Conservation (phyloP, 352 stramenopile species). For the Discostella stelligera region DNA sequence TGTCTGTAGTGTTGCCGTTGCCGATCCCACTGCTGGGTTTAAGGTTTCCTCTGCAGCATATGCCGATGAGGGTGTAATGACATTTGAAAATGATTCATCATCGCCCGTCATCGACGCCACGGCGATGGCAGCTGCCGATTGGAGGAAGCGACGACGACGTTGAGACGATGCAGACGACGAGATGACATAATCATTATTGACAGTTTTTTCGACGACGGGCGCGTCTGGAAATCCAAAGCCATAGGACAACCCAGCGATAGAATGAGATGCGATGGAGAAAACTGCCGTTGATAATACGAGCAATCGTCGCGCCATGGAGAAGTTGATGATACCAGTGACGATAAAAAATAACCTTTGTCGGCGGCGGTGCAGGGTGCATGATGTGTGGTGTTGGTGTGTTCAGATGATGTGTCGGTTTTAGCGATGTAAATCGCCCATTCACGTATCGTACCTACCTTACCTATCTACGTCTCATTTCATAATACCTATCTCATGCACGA, state of each 20-base stretch:
- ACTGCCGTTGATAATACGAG: slow-evolving; percentile 12
- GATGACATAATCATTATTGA: not conserved
- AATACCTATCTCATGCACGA: too few species aligned
- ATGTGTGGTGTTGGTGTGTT: too few species aligned
- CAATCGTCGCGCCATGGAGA: slow-evolving; percentile 11
- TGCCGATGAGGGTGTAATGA: slow-evolving; percentile 3
- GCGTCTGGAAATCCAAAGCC: slow-evolving; percentile 9
- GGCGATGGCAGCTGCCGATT: slow-evolving; percentile 31
- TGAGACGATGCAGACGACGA: not conserved
- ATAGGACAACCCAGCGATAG: not conserved
- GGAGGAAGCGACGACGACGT: slow-evolving; percentile 29
- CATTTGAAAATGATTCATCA: not conserved
- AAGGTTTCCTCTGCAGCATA: slow-evolving; percentile 9
- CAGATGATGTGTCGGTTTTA: too few species aligned
- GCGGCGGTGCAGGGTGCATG: too few species aligned
- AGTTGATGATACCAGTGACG: not conserved
- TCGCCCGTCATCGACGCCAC: slow-evolving; percentile 12
- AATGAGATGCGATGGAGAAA: slow-evolving; percentile 5
- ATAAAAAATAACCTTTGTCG: too few species aligned
- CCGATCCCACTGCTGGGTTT: too few species aligned
- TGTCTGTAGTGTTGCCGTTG: not conserved
- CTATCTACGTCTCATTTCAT: too few species aligned
- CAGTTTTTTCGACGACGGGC: not conserved
- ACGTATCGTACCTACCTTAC: slow-evolving; percentile 6
- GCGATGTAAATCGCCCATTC: too few species aligned